A percentile compares a stretch with the other conserved stretches of the same genome.
Conservation (phyloP, 1,284 basidiomycete genomes). For the Caloboletus inedulis region DNA sequence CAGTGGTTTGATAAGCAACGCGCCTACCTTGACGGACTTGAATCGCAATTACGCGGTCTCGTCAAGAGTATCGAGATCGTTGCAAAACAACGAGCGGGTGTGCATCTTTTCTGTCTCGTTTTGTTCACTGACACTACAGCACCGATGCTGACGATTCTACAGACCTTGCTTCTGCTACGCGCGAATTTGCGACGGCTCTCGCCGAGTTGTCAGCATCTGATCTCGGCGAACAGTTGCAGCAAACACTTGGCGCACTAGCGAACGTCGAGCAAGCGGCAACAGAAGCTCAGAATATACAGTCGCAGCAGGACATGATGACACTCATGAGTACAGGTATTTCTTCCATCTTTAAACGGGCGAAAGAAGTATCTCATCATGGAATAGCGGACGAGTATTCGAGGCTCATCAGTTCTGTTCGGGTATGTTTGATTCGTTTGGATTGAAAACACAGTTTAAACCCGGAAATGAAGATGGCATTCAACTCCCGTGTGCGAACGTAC, state of each 20-base stretch:
- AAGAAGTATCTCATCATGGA: slow-evolving; percentile 13
- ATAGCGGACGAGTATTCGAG: slow-evolving; percentile 89
- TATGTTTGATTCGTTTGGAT: slow-evolving; percentile 31
- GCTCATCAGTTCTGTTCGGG: slow-evolving; percentile 85
- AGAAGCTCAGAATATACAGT: slow-evolving; percentile 67
- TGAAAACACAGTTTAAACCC: not conserved
- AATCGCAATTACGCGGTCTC: slow-evolving; percentile 82
- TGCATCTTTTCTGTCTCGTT: slow-evolving; percentile 12
- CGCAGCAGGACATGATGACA: slow-evolving; percentile 75
- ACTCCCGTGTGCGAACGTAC: slow-evolving; percentile 80
- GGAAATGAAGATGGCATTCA: slow-evolving; percentile 70
- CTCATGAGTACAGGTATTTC: slow-evolving; percentile 70
- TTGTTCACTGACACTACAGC: not conserved
- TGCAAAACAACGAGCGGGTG: slow-evolving; percentile 75
- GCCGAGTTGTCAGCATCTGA: slow-evolving; percentile 70
- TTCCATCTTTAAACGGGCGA: slow-evolving; percentile 1
- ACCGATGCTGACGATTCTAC: not conserved
- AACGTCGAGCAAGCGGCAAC: slow-evolving; percentile 73
- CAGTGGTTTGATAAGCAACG: slow-evolving; percentile 94
- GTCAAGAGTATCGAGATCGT: slow-evolving; percentile 84
- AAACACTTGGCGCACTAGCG: slow-evolving; percentile 64
- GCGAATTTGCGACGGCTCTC: slow-evolving; percentile 72
- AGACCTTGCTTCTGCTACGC: slow-evolving; percentile 68
- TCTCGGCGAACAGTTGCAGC: slow-evolving; percentile 68
- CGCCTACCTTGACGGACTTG: slow-evolving; percentile 83